Conservation (phyloP, 2,329 filamentous ascomycete genomes). For the Hysterium pulicare region DNA sequence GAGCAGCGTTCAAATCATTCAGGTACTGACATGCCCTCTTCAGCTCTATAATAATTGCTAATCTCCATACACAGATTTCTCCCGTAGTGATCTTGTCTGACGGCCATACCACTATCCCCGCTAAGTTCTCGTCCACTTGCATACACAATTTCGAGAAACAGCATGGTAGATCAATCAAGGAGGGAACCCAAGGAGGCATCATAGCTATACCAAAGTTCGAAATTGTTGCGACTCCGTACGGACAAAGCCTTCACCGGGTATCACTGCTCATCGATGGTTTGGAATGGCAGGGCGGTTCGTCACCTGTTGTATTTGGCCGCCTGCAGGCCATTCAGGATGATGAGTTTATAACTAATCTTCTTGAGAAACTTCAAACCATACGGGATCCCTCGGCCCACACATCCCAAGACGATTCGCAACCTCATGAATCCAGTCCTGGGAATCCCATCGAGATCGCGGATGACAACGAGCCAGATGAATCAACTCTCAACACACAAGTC, state of each 20-base stretch:
- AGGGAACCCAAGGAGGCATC: conserved; percentile 4
- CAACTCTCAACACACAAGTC: conserved; percentile 15
- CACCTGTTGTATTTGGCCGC: neutral
- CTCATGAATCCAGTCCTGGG: neutral
- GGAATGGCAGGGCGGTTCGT: conserved; percentile 1
- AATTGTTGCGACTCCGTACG: neutral
- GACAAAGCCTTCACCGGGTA: neutral
- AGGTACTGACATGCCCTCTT: conserved; percentile 12
- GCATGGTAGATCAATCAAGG: neutral
- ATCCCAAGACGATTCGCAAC: neutral
- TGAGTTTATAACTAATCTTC: neutral
- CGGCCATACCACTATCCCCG: conserved; percentile 18
- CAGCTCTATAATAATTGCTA: neutral
- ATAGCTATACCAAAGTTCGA: conserved; percentile 8
- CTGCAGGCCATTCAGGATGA: neutral
- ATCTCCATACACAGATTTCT: neutral
- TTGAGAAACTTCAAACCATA: neutral
- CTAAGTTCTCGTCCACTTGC: conserved; percentile 14
- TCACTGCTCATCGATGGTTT: neutral
- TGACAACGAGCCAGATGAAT: neutral
- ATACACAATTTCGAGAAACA: conserved; percentile 8
- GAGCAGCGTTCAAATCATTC: conserved; percentile 18
- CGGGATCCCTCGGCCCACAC: neutral
- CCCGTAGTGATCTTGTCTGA: conserved; percentile 24
- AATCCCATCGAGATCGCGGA: neutral